Conservation (phyloP, 2,329 filamentous ascomycete species). For the Phialophora chinensis region DNA sequence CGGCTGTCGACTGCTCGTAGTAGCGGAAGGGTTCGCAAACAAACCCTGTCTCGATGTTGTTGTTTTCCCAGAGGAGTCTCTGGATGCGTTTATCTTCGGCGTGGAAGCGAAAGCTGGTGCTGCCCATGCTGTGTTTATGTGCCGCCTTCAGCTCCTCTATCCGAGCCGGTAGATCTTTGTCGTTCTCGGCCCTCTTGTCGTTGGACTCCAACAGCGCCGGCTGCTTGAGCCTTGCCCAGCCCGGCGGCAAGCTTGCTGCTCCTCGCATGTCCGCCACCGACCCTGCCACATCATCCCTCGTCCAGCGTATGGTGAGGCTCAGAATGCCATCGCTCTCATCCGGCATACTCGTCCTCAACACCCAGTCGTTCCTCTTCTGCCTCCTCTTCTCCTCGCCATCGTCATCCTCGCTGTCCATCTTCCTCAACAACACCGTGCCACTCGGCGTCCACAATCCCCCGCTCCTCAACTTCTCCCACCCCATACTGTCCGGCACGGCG, state of each 20-base stretch:
- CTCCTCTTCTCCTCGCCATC: conserved; percentile 10
- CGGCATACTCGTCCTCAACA: conserved; percentile 60
- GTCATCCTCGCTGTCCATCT: conserved; percentile 45
- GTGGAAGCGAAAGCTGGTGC: conserved; percentile 42
- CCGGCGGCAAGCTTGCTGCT: conserved; percentile 61
- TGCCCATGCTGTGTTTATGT: conserved; percentile 36
- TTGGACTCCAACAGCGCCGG: conserved; percentile 32
- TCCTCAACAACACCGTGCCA: conserved; percentile 63
- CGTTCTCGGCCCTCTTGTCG: conserved; percentile 30
- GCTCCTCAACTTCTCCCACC: conserved; percentile 63
- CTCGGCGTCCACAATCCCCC: conserved; percentile 67
- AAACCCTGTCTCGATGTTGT: conserved; percentile 38
- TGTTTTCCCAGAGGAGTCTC: conserved; percentile 40
- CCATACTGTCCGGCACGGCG: conserved; percentile 64
- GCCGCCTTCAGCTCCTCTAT: conserved; percentile 38
- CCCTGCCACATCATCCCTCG: conserved; percentile 41
- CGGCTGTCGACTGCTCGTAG: conserved; percentile 28
- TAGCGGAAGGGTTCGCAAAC: conserved; percentile 28
- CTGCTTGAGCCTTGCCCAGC: conserved; percentile 55
- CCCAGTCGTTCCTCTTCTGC: conserved; percentile 54
- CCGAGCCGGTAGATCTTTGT: conserved; percentile 32
- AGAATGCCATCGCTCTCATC: conserved; percentile 67
- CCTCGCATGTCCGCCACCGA: conserved; percentile 60
- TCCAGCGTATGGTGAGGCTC: conserved; percentile 64
- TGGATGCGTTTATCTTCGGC: conserved; percentile 39